Evolutionary conservation across 176 grass and related monocot genomes (phyloP), one percentile per base, ranked within the genome.

Genomic region (Hyparrhenia diplandra): DNA sequence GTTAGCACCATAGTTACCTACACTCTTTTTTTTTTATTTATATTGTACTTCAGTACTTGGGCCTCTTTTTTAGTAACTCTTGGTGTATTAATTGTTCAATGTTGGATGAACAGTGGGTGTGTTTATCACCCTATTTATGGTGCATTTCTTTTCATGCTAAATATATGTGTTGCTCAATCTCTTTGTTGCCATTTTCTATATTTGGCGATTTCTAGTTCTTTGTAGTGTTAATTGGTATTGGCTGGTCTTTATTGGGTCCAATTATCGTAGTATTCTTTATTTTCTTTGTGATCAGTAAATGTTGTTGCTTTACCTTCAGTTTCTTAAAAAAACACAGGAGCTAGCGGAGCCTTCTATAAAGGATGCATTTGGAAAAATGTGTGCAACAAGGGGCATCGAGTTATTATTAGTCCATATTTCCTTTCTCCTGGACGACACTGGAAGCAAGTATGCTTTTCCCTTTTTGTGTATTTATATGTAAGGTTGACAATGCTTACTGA

Each of bases 371-470:
- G 62, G 76, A 83, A 85, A 85, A 83, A 79, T 98, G 96, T 82
- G 86, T 98, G 34, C 74, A 91, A 64, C 81, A 88, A 81, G 96
- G 96, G 73, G 96, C 90, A 27, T 88, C 86, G 80, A 8, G 27
- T 98, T 80, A 86, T 98, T 69, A 68, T 93, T 47, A 95, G 88
- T 82, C 96, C 90, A 59, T 98, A 95, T 85, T 98, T 98, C 76
- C 96, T 98, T 76, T 95, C 91, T 20, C 92, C 96, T 75, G 90
- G 96, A 78, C 76, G 92, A 2, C 92, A 98, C 84, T 98, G 96
- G 92, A 89, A 92, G 13, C 77, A 94, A 82, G 94, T 97, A 89
- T 80, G 72, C 46, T 8, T 34, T 12, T 29, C n/a, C n/a, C 4
- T 77, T 54, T 59, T 55, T 8, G 28, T 13, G n/a, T 31, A 34